These are phyloP conservation scores for Daldinia concentrica DNA, from an alignment of 495 filamentous ascomycete species.

Conservation along the genomic window DNA sequence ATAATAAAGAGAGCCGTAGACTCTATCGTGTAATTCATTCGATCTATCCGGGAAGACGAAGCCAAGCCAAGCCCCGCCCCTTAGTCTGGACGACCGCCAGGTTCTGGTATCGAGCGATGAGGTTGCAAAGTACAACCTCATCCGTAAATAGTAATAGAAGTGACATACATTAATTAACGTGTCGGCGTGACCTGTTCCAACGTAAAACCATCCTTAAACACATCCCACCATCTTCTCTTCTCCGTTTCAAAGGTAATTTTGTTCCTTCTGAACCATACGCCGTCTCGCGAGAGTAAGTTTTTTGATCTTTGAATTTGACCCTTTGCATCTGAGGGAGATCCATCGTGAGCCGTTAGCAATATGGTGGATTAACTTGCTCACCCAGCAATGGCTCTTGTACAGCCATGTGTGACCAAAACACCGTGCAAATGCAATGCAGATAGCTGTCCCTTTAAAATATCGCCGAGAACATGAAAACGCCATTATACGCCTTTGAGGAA, in stretches of 20 bases:
- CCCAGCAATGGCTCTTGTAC: background rate
- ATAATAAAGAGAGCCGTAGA: background rate
- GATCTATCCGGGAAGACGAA: conserved; percentile 7
- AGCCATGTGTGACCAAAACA: conserved; percentile 24
- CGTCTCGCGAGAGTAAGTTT: conserved; percentile 24
- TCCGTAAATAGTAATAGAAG: background rate
- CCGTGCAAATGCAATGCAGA: conserved; percentile 28
- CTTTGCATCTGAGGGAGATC: conserved; percentile 1
- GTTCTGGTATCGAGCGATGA: conserved; percentile 6
- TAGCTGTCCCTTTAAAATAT: background rate
- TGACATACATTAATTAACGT: conserved; percentile 8
- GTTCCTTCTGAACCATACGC: conserved; percentile 4
- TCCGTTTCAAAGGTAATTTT: background rate
- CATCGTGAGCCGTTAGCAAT: conserved; percentile 1
- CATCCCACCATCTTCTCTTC: background rate
- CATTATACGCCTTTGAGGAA: background rate
- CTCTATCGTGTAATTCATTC: conserved; percentile 25
- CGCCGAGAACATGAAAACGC: conserved; percentile 3
- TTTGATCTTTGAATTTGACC: conserved; percentile 17
- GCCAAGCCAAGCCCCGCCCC: background rate
- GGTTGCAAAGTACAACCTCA: background rate
- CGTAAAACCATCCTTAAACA: background rate
- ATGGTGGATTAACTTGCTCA: background rate
- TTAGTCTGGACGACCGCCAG: conserved; percentile 6
- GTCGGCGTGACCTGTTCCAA: background rate